Evolutionary conservation across 2,329 filamentous ascomycete genomes (phyloP), one percentile per base, ranked within the genome.

Genomic region (Penicillium sp.): DNA sequence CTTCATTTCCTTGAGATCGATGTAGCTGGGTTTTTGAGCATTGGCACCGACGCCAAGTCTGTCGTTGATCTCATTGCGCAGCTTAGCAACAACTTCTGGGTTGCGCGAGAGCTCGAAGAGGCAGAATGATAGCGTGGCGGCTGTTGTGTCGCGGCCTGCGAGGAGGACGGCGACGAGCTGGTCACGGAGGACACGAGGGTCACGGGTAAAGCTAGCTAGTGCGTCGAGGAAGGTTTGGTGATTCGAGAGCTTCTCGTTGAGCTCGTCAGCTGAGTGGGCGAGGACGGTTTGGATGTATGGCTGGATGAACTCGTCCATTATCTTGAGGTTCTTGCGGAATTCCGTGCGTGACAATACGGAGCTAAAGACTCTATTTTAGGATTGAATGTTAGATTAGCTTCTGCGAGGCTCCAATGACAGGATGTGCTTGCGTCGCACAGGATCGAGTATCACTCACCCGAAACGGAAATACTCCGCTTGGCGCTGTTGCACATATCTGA

Each of bases 151-250:
- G 21, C 78, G 73, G 15, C 91, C 92, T 1, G 93, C 93, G 17
- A 97, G 84, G 3, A 97, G 83, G 12, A 96, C 84, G 45, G 89
- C 87, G 17, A 94, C 83, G 48, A 96, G 80, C 74, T 97, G 92
- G 75, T 96, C 92, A 35, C 91, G 89, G 15, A 97, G 82, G 4
- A 91, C 84, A 15, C 71, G 71, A 4, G 71, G 72, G 49, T 80
- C 77, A 35, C 89, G 86, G 0, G 92, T 96, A 77, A 91, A 93
- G 40, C 83, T 82, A 45, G 91, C 91, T 2, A 97, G 84, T 31
- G 91, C 89, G 75, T 96, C 89, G 21, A 96, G 83, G 77, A 97
- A 96, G 1, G 89, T 95, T 74, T 94, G 89, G 9, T 85, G 85
- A 69, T 90, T 91, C 56, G 84, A 84, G 6, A 78, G 69, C 76